These are phyloP conservation scores for Diplodia corticola DNA, from an alignment of 2,329 filamentous ascomycete species.

Conservation along the genomic window DNA sequence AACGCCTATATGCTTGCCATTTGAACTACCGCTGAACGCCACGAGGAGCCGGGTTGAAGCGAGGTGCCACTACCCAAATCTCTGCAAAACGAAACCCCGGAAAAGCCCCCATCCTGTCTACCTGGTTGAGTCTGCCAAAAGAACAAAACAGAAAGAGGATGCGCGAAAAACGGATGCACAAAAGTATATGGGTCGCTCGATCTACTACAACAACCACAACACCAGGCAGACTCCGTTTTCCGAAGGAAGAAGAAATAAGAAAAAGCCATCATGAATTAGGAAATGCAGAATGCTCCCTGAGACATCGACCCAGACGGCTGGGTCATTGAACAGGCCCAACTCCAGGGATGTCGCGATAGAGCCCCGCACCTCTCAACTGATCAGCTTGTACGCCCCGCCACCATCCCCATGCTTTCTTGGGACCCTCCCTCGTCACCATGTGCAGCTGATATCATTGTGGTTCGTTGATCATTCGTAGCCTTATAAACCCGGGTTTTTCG, in stretches of 20 bases:
- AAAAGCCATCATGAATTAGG: constrained; percentile 22
- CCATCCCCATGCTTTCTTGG: constrained; percentile 12
- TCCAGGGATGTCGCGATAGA: neutral
- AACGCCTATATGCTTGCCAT: constrained; percentile 1
- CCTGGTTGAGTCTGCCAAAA: constrained; percentile 23
- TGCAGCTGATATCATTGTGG: constrained; percentile 19
- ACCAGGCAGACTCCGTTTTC: constrained; percentile 16
- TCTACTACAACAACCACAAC: constrained; percentile 17
- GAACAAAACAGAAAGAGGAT: constrained; percentile 14
- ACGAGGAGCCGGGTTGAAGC: neutral
- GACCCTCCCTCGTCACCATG: constrained; percentile 14
- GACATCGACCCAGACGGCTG: neutral
- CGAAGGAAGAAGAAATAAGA: neutral
- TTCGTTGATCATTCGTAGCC: constrained; percentile 20
- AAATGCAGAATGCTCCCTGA: constrained; percentile 6
- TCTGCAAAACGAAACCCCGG: neutral
- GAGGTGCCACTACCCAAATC: neutral
- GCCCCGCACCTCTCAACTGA: constrained; percentile 20
- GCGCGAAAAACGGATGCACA: constrained; percentile 12
- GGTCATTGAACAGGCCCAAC: neutral
- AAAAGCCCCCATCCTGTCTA: constrained; percentile 21
- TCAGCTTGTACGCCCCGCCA: constrained; percentile 15
- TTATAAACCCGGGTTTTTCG: constrained; percentile 6
- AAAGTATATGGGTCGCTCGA: constrained; percentile 17
- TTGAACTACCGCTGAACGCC: constrained; percentile 14